phyloP scores from a whole-genome alignment of 2,329 filamentous ascomycete species.

The Aspergillus sp. region DNA sequence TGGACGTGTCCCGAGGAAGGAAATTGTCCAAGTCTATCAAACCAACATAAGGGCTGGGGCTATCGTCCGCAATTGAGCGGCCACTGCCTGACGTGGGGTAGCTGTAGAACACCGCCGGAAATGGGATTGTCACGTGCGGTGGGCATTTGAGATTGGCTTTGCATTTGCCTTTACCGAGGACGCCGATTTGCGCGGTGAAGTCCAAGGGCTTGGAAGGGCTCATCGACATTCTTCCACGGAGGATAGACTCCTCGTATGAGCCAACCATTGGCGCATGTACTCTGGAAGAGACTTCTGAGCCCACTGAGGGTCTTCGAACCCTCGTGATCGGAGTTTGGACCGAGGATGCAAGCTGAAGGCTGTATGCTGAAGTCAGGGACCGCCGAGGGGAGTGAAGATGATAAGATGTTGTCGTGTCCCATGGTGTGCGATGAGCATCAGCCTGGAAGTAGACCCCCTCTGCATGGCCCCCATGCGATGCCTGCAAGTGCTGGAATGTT shows the following conservation, averaged over 20 bases:
- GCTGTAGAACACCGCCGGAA: conserved; percentile 95
- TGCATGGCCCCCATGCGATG: conserved; percentile 40
- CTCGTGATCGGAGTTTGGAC: conserved; percentile 39
- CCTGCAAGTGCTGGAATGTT: conserved; percentile 54
- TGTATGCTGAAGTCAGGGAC: conserved; percentile 66
- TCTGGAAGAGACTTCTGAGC: conserved; percentile 72
- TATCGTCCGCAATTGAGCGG: conserved; percentile 70
- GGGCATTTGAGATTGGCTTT: conserved; percentile 83
- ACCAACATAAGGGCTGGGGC: conserved; percentile 93
- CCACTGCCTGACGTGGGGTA: conserved; percentile 70
- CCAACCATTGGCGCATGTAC: conserved; percentile 95
- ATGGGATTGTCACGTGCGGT: conserved; percentile 83
- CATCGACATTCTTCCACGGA: conserved; percentile 94
- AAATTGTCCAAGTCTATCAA: conserved; percentile 87
- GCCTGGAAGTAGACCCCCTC: conserved; percentile 46
- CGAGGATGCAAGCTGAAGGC: conserved; percentile 50
- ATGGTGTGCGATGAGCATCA: conserved; percentile 51
- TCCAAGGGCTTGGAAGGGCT: conserved; percentile 89
- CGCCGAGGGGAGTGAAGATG: conserved; percentile 78
- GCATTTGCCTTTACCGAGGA: conserved; percentile 85
- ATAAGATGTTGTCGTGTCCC: conserved; percentile 65
- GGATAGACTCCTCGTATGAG: conserved; percentile 95
- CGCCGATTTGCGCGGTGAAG: conserved; percentile 93
- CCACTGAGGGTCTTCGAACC: conserved; percentile 68
- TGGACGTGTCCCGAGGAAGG: conserved; percentile 54